phyloP scores from a whole-genome alignment of 129 eudicot species.

The Kitagawia praeruptora region DNA sequence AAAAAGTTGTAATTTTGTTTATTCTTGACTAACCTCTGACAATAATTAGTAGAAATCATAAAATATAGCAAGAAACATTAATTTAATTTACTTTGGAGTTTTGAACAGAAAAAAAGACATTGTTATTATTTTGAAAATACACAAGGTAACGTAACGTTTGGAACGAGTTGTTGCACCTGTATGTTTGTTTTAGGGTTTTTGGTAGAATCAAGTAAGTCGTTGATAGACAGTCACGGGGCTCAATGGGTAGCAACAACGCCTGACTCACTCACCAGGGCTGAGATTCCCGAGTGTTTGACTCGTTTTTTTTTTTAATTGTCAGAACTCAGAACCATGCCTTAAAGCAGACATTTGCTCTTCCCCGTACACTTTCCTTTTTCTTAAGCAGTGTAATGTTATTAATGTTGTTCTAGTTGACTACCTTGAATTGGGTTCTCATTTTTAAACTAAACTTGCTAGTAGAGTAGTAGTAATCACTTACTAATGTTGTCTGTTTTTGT shows the following conservation, averaged over 20 bases:
- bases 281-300: conserved; percentile 3
- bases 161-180: not conserved
- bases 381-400: not conserved
- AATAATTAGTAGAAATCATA: too few relatives aligned
- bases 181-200: not conserved
- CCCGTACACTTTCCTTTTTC: not conserved
- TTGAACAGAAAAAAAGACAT: too few relatives aligned
- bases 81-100: too few relatives aligned
- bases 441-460: not conserved
- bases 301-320: not conserved
- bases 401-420: not conserved
- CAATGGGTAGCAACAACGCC: not conserved
- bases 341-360: conserved; percentile 3
- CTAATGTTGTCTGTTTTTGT: not conserved
- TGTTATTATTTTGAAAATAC: not conserved
- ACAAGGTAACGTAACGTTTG: not conserved
- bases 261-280: not conserved
- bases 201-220: not conserved
- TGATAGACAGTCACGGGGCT: conserved; percentile 8
- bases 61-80: too few relatives aligned
- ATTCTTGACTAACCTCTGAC: too few relatives aligned
- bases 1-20: too few relatives aligned
- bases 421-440: not conserved
- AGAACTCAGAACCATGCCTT: not conserved
- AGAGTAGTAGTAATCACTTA: too few relatives aligned